Evolutionary conservation across 2,329 filamentous ascomycete species (phyloP).

Genomic region (Talaromyces sp.): DNA sequence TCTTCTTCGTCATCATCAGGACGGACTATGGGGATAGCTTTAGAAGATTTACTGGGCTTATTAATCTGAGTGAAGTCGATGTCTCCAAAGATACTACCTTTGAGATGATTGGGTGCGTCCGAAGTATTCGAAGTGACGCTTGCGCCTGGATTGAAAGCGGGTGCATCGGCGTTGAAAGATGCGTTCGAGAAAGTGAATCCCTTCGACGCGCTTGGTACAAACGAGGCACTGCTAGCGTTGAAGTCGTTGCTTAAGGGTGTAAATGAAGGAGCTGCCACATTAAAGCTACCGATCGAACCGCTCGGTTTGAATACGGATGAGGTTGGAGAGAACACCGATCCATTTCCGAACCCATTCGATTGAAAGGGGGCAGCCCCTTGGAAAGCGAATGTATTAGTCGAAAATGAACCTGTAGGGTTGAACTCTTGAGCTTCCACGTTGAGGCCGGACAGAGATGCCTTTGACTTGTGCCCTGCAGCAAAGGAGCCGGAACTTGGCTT

Average conservation of each 20-base stretch:
- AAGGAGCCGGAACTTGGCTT: conserved; percentile 33
- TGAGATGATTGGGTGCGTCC: conserved; percentile 21
- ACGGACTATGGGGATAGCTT: conserved; percentile 75
- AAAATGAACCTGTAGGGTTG: conserved; percentile 56
- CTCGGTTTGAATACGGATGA: conserved; percentile 31
- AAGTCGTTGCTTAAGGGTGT: conserved; percentile 48
- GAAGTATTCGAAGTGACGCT: conserved; percentile 27
- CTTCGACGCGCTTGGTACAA: conserved; percentile 19
- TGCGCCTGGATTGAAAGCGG: conserved; percentile 65
- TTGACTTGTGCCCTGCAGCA: conserved; percentile 55
- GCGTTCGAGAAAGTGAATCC: conserved; percentile 65
- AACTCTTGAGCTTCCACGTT: conserved; percentile 90
- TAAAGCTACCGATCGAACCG: conserved; percentile 34
- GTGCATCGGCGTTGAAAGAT: conserved; percentile 72
- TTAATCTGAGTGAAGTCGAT: conserved; percentile 62
- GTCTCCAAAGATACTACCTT: conserved; percentile 62
- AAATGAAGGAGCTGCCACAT: conserved; percentile 67
- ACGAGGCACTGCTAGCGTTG: conserved; percentile 17
- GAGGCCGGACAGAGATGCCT: conserved; percentile 69
- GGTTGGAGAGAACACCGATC: conserved; percentile 28
- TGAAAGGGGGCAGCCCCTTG: conserved; percentile 41
- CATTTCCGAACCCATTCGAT: conserved; percentile 30
- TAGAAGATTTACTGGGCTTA: conserved; percentile 68
- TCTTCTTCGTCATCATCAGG: conserved; percentile 54
- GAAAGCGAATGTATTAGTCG: conserved; percentile 44